phyloP scores from a whole-genome alignment of 345 rosid genomes.

The Boechera divaricarpa region DNA sequence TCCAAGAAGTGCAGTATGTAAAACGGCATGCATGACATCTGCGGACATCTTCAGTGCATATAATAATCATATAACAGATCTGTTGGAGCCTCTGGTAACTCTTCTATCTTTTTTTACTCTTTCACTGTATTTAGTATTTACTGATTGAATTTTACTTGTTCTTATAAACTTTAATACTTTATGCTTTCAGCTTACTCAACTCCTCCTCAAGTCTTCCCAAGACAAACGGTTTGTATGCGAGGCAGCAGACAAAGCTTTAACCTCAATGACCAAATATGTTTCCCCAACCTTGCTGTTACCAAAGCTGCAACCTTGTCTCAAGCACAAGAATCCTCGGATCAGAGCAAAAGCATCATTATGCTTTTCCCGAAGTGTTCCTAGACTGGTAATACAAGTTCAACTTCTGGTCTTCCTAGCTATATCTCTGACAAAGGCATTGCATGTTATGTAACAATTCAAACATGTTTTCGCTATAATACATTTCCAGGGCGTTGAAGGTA shows the following conservation, averaged over 20 bases:
- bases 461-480: background rate
- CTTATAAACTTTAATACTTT: slow-evolving; percentile 21
- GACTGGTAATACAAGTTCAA: slow-evolving; percentile 58
- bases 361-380: slow-evolving; percentile 81
- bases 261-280: slow-evolving; percentile 71
- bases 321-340: slow-evolving; percentile 85
- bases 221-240: slow-evolving; percentile 96
- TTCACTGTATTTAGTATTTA: background rate
- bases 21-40: slow-evolving; percentile 93
- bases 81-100: slow-evolving; percentile 79
- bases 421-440: slow-evolving; percentile 13
- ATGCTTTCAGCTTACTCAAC: slow-evolving; percentile 77
- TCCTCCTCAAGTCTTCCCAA: slow-evolving; percentile 94
- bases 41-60: slow-evolving; percentile 83
- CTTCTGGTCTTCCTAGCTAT: slow-evolving; percentile 17
- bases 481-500: slow-evolving; percentile 84
- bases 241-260: slow-evolving; percentile 90
- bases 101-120: background rate
- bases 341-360: slow-evolving; percentile 93
- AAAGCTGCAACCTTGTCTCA: slow-evolving; percentile 84
- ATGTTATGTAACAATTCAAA: slow-evolving; percentile 1
- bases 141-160: background rate
- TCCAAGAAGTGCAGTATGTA: slow-evolving; percentile 97
- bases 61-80: slow-evolving; percentile 67
- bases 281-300: slow-evolving; percentile 70